Percentiles rank a stretch among this genome's conserved stretches.
Evolutionary conservation across 2,329 filamentous ascomycete species (phyloP).

Genomic region (Phyllosticta ampelicida): DNA sequence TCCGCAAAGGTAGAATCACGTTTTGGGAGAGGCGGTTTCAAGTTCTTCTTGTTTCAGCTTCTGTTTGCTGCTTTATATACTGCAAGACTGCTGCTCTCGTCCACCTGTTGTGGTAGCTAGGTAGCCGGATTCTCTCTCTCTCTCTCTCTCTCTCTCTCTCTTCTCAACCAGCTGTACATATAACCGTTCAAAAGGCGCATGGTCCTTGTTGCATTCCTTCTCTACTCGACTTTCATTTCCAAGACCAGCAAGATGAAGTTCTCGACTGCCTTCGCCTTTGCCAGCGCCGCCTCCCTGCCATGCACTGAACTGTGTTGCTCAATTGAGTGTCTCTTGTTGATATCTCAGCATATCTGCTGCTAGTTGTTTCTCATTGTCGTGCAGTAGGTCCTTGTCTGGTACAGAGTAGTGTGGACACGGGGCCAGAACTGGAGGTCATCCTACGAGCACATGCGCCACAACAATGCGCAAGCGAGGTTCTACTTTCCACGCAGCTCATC

Average conservation of each 20-base stretch:
- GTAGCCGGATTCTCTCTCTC: neutral
- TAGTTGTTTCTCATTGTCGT: neutral
- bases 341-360: neutral
- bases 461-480: neutral
- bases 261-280: constrained; percentile 16
- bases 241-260: constrained; percentile 19
- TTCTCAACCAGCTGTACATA: no score
- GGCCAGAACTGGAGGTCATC: neutral
- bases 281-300: constrained; percentile 19
- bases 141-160: no score
- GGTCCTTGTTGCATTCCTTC: constrained; percentile 2
- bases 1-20: no score
- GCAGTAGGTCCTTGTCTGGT: neutral
- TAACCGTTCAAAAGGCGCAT: no score
- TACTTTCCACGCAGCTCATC: neutral
- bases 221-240: neutral
- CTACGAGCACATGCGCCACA: neutral
- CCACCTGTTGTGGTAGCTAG: no score
- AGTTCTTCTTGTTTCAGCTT: neutral
- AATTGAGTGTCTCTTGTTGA: neutral
- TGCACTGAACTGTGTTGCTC: neutral
- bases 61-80: no score
- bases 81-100: no score
- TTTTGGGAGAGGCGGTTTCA: neutral
- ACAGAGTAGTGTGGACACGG: neutral